phyloP scores from a whole-genome alignment of 228 moss, liverwort and hornwort species.

The Sphagnum fallax region DNA sequence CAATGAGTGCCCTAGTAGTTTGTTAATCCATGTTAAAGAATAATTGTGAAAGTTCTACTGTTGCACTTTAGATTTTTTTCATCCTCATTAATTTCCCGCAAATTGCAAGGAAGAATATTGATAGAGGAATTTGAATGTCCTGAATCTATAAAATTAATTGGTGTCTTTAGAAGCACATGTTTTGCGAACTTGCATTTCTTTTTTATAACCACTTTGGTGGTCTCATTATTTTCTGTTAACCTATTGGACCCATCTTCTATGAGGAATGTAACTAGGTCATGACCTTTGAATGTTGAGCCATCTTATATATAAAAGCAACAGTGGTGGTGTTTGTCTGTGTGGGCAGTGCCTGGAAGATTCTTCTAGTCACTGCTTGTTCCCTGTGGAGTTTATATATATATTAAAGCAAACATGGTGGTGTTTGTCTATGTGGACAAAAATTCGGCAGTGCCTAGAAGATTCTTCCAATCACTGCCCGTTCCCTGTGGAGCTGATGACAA shows the following conservation, averaged over 20 bases:
- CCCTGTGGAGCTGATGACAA: no score
- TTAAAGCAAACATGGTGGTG: no score
- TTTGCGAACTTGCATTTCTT: constrained; percentile 10
- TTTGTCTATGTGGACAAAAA: no score
- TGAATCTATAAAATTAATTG: neutral
- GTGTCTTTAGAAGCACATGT: neutral
- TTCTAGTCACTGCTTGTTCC: no score
- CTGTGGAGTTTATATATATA: no score
- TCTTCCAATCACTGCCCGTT: no score
- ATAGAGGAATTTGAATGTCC: neutral
- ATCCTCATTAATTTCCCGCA: neutral
- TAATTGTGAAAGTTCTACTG: neutral
- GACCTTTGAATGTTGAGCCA: no score
- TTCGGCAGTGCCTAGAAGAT: no score
- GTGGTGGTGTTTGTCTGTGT: no score
- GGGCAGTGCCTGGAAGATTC: no score
- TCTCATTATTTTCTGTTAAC: neutral
- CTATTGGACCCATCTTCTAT: constrained; percentile 19
- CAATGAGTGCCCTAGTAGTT: neutral
- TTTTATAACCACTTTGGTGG: neutral
- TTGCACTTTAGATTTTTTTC: neutral
- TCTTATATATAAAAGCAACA: no score
- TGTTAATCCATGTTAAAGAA: neutral
- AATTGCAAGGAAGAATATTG: neutral
- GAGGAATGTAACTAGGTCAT: constrained; percentile 17